A percentile compares a stretch with the other conserved stretches of the same genome.
Conservation (phyloP, 345 rosid species). For the Corymbia maculata region DNA sequence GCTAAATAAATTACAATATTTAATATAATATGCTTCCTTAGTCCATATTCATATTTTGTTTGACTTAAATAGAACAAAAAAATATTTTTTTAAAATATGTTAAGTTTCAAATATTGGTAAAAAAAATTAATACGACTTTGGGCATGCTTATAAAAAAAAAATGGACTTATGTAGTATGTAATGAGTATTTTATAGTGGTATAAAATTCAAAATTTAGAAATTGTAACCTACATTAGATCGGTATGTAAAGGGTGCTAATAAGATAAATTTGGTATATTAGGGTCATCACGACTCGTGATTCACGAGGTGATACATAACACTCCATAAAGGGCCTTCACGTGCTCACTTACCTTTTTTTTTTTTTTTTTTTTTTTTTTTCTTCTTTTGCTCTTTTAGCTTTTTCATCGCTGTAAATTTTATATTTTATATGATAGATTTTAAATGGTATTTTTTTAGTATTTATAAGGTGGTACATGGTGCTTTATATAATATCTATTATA, state of each 20-base stretch:
- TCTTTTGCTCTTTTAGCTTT: neutral
- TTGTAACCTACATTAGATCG: neutral
- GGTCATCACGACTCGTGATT: neutral
- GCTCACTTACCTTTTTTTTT: neutral
- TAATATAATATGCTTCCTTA: neutral
- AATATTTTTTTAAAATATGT: neutral
- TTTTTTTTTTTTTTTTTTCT: neutral
- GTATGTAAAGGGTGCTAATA: neutral
- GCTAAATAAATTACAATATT: neutral
- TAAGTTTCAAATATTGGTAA: neutral
- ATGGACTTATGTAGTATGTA: neutral
- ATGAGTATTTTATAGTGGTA: neutral
- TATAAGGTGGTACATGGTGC: neutral
- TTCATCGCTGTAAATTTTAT: neutral
- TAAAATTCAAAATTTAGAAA: neutral
- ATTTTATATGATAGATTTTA: no score
- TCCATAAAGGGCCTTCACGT: neutral
- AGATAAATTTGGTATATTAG: neutral
- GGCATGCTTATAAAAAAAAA: neutral
- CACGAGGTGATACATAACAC: neutral
- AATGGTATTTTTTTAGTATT: neutral
- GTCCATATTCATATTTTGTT: neutral
- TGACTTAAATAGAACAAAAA: neutral
- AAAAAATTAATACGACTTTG: neutral
- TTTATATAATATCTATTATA: neutral